Evolutionary conservation across 2,329 filamentous ascomycete species (phyloP), one percentile per base, ranked within the genome.

Genomic region (Claviceps africana): DNA sequence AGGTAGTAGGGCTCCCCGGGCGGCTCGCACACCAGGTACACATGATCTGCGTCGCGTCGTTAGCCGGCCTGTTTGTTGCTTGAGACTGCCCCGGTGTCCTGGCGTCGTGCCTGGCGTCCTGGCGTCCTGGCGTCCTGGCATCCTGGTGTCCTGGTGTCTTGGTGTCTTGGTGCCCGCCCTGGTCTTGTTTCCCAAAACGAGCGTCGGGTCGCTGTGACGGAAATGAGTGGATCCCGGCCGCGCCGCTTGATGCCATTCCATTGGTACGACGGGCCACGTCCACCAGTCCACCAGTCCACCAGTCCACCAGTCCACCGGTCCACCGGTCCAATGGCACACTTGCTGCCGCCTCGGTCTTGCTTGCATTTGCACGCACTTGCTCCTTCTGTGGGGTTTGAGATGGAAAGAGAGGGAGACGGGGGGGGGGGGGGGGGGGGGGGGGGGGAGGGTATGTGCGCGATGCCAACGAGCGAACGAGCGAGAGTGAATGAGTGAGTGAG

Each of bases 1-100:
- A 98, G 75, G 67, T 98, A 98, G 72, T 98, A 98, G 52, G 93
- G 93, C 70, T 98, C 93, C 51, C 93, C 93, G 17, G 93, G 93
- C 49, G 93, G 93, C 70, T 98, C 93, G 70, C 90, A 97, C 57
- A 98, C 86, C 56, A 97, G 81, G 74, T 97, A 98, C 59, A 95
- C 88, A 72, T 97, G 77, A 69, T 81, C 78, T 82, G 67, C 61
- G 56, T 61, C 56, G 30, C 35, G 13, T 46, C 25, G 51, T 55
- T 52, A 54, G 53, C 47, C 47, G 50, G 50, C 45, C 39, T 52
- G 53, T 43, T 54, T 52, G 53, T 43, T 54, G 50, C 46, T 52
- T 52, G 46, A 52, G 43, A 52, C 52, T 54, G 53, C 42, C 47
- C 37, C 49, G 47, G 40, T 45, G 25, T 5, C 25, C 25, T 25